Conservation (phyloP, 2,329 filamentous ascomycete species). For the Tothia fuscella region DNA sequence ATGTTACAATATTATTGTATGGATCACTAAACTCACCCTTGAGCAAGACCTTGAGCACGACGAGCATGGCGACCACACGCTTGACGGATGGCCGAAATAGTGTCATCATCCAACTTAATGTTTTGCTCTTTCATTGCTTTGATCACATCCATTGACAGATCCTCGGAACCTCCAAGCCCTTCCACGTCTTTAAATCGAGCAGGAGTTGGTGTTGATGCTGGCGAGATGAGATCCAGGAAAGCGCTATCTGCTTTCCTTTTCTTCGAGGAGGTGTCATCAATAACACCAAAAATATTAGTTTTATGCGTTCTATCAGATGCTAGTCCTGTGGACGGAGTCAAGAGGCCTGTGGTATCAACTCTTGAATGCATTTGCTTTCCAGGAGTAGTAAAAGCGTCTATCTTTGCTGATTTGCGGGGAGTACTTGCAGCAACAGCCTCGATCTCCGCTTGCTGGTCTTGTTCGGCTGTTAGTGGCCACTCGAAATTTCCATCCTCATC, state of each 20-base stretch:
- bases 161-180: neutral
- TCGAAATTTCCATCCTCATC: too few species aligned
- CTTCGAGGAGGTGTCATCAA: neutral
- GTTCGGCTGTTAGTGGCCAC: too few species aligned
- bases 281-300: too few species aligned
- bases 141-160: neutral
- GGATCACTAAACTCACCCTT: constrained; percentile 28
- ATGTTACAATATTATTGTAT: neutral
- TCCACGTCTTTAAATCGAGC: constrained; percentile 19
- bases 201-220: constrained; percentile 22
- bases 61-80: constrained; percentile 38
- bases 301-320: too few species aligned
- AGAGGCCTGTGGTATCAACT: too few species aligned
- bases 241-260: neutral
- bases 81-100: constrained; percentile 12
- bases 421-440: too few species aligned
- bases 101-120: neutral
- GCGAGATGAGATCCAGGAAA: constrained; percentile 6
- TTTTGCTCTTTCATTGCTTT: neutral
- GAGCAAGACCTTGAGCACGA: constrained; percentile 47
- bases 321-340: too few species aligned
- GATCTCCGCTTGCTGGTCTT: too few species aligned
- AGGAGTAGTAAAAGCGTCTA: too few species aligned
- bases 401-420: too few species aligned
- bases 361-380: too few species aligned